Percentiles rank a stretch among this genome's conserved stretches.
phyloP scores from a whole-genome alignment of 164 flowering plant species.

The Annona cherimola region DNA sequence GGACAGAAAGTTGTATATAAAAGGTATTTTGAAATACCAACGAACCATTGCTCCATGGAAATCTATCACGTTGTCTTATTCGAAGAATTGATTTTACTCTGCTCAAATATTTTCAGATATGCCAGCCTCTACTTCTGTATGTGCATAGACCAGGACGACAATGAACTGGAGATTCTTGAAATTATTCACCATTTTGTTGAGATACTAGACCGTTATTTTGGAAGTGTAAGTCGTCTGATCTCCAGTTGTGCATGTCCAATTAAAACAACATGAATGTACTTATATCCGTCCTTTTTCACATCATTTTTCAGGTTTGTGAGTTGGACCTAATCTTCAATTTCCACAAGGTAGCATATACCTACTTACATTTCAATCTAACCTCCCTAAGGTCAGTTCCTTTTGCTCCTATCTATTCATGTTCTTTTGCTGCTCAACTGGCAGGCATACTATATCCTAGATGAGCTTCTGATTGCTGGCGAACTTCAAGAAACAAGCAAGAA shows the following conservation, averaged over 20 bases:
- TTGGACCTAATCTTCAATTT: conserved; percentile 82
- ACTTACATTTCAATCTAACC: neutral
- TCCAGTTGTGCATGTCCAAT: neutral
- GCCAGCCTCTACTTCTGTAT: conserved; percentile 95
- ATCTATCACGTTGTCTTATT: neutral
- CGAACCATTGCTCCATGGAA: neutral
- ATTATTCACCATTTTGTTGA: conserved; percentile 89
- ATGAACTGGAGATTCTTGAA: conserved; percentile 80
- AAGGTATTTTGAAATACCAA: conserved; percentile 40
- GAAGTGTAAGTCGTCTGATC: conserved; percentile 52
- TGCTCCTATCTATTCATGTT: neutral
- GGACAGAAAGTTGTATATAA: conserved; percentile 88
- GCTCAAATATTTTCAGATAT: conserved; percentile 36
- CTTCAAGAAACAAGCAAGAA: conserved; percentile 97
- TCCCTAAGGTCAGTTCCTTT: neutral
- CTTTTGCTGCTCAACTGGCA: conserved; percentile 12
- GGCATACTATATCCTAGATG: conserved; percentile 89
- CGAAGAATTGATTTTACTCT: neutral
- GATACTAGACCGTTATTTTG: conserved; percentile 90
- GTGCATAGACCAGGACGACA: conserved; percentile 85
- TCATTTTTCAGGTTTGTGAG: conserved; percentile 66
- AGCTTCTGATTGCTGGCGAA: conserved; percentile 82
- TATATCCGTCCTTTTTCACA: neutral
- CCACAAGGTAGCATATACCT: conserved; percentile 57
- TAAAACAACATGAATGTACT: neutral